These are phyloP conservation scores for Stachybotrys chartarum DNA, from an alignment of 2,329 filamentous ascomycete genomes.

Conservation along the genomic window DNA sequence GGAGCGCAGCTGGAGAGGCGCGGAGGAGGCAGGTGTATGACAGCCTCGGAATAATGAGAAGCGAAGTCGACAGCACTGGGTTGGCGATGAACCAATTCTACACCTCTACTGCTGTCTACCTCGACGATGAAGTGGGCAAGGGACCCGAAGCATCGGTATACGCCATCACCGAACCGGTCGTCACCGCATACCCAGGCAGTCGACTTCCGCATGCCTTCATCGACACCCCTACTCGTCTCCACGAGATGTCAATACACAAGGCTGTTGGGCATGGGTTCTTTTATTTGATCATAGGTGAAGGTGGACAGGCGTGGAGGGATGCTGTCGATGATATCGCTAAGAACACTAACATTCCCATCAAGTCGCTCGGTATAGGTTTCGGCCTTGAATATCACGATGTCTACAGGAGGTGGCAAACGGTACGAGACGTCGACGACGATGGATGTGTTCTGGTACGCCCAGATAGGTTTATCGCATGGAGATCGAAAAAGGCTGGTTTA, in stretches of 20 bases:
- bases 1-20: background rate
- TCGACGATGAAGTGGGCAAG: conserved; percentile 29
- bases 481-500: conserved; percentile 9
- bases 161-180: conserved; percentile 32
- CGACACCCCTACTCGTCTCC: conserved; percentile 25
- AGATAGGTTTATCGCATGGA: conserved; percentile 52
- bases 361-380: conserved; percentile 46
- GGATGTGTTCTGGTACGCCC: conserved; percentile 52
- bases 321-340: conserved; percentile 34
- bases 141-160: conserved; percentile 21
- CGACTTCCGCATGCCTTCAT: conserved; percentile 58
- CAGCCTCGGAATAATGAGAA: background rate
- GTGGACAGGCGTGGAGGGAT: conserved; percentile 44
- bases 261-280: conserved; percentile 49
- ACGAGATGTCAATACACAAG: conserved; percentile 48
- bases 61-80: background rate
- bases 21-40: background rate
- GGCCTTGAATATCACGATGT: conserved; percentile 54
- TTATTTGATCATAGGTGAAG: conserved; percentile 43
- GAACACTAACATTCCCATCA: conserved; percentile 37
- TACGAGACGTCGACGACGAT: conserved; percentile 47
- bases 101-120: conserved; percentile 4
- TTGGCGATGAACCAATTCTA: conserved; percentile 1
- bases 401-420: conserved; percentile 50
- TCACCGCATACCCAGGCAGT: conserved; percentile 50